These are phyloP conservation scores for Leccinum colubrinum DNA, from an alignment of 1,284 basidiomycete genomes.

Conservation along the genomic window DNA sequence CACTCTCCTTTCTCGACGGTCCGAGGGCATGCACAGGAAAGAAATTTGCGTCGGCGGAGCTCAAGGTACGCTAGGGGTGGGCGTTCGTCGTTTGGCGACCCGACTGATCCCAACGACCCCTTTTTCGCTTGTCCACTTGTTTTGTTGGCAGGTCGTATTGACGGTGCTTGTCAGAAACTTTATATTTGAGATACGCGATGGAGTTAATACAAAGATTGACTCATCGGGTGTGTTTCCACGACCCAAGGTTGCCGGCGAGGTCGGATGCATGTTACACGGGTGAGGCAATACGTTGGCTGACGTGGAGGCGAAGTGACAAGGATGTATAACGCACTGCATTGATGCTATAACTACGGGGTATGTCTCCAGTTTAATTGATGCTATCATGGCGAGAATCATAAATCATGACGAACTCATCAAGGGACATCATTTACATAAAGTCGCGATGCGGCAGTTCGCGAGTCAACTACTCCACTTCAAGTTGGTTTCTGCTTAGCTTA, in stretches of 20 bases:
- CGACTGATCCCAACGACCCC: no score
- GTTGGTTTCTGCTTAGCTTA: no score
- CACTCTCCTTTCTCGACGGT: no score
- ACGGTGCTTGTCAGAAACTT: conserved; percentile 42
- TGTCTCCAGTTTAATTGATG: not conserved
- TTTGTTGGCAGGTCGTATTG: conserved; percentile 15
- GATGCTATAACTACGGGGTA: not conserved
- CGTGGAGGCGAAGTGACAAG: no score
- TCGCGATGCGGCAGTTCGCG: not conserved
- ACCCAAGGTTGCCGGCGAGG: conserved; percentile 42
- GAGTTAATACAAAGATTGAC: conserved; percentile 38
- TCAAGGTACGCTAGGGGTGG: conserved; percentile 39
- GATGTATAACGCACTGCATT: not conserved
- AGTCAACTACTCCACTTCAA: not conserved
- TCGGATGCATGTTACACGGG: conserved; percentile 39
- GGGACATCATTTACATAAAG: no score
- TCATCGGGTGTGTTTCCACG: conserved; percentile 37
- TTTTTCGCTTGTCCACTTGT: not conserved
- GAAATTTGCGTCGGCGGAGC: conserved; percentile 41
- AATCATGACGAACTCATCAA: not conserved
- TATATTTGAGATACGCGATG: conserved; percentile 42
- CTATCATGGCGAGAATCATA: not conserved
- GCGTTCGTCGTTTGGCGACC: no score
- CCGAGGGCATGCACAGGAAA: conserved; percentile 27
- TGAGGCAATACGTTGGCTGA: conserved; percentile 22